Evolutionary conservation across 169 alveolate species (phyloP), one percentile per base, ranked within the genome.

Genomic region (Plasmodium inui): DNA sequence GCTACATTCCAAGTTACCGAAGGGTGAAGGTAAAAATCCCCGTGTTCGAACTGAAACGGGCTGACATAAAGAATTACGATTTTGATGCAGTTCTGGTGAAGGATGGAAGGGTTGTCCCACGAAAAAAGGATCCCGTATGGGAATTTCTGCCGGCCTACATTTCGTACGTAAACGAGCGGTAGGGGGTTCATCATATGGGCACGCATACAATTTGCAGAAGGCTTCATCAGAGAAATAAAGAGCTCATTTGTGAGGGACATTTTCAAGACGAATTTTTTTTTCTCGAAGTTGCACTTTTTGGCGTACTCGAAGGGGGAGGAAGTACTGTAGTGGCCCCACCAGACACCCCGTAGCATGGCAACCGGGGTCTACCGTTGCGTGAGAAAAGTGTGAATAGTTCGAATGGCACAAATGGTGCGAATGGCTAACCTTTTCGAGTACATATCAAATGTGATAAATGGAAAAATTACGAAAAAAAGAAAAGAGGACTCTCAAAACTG

Each of bases 51-150:
- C 67, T 53, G 22, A 74, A 50, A 2, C 79, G 80, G 28, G 71
- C 6, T 7, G 41, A 86, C 32, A 86, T n/a, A 74, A 74, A 44
- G 8, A 76, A 76, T 39, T 86, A 41, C 46, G 93, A 86, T 55
- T 86, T 76, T 86, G 93, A 86, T 76, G 93, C 93, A 73, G 61
- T 86, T 12, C 3, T 86, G 14, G 86, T 86, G 44, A 86, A 86
- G 74, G 85, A 86, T 86, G 93, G 93, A 4, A 78, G 80, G 50
- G 46, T 86, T 19, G 67, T 86, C 37, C 80, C 93, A 46, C 37
- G 86, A 46, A 76, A 76, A 34, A 86, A 26, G 34, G 85, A 86
- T 37, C 85, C 71, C 17, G 19, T 55, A 86, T 57, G 55, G 70
- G 93, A 86, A 50, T n/a, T 74, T 30, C 78, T 84, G 30, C 14